phyloP scores from a whole-genome alignment of 352 stramenopile species.

The Phytophthora fragariaefolia region DNA sequence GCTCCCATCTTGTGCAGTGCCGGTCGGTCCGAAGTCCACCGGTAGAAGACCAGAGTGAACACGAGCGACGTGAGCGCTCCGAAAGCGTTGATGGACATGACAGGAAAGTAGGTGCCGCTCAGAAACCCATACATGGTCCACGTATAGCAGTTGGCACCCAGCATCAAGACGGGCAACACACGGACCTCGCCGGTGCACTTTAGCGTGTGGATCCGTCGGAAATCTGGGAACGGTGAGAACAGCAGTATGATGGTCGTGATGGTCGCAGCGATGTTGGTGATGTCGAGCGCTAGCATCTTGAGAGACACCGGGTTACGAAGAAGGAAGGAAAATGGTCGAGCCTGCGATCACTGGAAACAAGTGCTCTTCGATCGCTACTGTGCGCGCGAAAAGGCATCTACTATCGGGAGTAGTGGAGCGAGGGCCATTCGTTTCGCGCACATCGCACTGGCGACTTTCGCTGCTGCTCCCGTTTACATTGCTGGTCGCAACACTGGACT shows the following conservation, averaged over 20 bases:
- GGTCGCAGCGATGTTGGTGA: conserved; percentile 31
- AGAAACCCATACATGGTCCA: conserved; percentile 41
- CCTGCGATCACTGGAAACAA: background rate
- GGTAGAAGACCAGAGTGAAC: conserved; percentile 41
- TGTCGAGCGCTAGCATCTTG: conserved; percentile 24
- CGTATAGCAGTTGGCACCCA: conserved; percentile 42
- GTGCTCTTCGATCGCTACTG: background rate
- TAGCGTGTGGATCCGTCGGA: conserved; percentile 37
- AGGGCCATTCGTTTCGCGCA: conserved; percentile 30
- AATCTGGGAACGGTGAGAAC: conserved; percentile 38
- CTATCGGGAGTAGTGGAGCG: background rate
- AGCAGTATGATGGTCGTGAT: conserved; percentile 36
- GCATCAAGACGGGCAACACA: conserved; percentile 37
- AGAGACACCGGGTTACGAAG: background rate
- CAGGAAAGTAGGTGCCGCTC: conserved; percentile 33
- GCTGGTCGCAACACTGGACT: conserved; percentile 5
- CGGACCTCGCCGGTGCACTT: conserved; percentile 39
- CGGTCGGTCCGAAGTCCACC: conserved; percentile 29
- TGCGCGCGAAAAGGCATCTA: background rate
- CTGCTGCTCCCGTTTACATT: conserved; percentile 30
- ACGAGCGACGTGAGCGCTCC: conserved; percentile 33
- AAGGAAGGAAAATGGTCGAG: conserved; percentile 11
- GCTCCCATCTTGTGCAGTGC: conserved; percentile 28
- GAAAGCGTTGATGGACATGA: conserved; percentile 41
- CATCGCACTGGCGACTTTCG: conserved; percentile 33